These are phyloP conservation scores for Aspergillus olivimuriae DNA, from an alignment of 495 filamentous ascomycete species.

Conservation along the genomic window DNA sequence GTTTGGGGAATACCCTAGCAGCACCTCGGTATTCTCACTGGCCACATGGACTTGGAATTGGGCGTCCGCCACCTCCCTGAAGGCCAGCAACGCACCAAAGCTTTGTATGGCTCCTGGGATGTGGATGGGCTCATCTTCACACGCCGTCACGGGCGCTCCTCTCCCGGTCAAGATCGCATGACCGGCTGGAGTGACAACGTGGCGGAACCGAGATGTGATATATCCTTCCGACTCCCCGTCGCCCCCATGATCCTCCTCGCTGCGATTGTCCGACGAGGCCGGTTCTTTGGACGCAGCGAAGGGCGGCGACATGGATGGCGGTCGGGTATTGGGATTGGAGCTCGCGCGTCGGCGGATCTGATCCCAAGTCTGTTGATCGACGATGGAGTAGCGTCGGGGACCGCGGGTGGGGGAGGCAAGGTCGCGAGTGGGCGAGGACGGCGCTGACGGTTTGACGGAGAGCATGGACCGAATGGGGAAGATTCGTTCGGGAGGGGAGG, in stretches of 20 bases:
- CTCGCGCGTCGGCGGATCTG: slow-evolving; percentile 16
- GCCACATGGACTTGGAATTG: slow-evolving; percentile 66
- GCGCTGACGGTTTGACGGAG: slow-evolving; percentile 51
- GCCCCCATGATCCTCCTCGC: background rate
- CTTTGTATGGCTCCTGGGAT: slow-evolving; percentile 85
- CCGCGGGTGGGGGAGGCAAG: slow-evolving; percentile 14
- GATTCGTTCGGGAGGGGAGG: slow-evolving; percentile 53
- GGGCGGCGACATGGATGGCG: slow-evolving; percentile 2
- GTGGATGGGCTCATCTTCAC: slow-evolving; percentile 92
- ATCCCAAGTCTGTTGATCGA: slow-evolving; percentile 27
- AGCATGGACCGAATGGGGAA: slow-evolving; percentile 76
- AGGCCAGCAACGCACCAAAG: slow-evolving; percentile 72
- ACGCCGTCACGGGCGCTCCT: slow-evolving; percentile 62
- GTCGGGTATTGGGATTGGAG: slow-evolving; percentile 1
- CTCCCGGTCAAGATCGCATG: slow-evolving; percentile 83
- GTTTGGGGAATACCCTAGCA: slow-evolving; percentile 75
- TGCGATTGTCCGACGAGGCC: slow-evolving; percentile 2
- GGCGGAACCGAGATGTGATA: slow-evolving; percentile 70
- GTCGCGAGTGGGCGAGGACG: background rate
- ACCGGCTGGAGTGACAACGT: slow-evolving; percentile 70
- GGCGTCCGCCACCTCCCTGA: slow-evolving; percentile 66
- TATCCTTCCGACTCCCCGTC: slow-evolving; percentile 13
- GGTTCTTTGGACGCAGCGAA: background rate
- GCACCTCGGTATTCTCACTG: slow-evolving; percentile 75
- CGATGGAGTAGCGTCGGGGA: slow-evolving; percentile 27